Evolutionary conservation across 106 monocot species (phyloP).

Genomic region (Dendrobium nobile): DNA sequence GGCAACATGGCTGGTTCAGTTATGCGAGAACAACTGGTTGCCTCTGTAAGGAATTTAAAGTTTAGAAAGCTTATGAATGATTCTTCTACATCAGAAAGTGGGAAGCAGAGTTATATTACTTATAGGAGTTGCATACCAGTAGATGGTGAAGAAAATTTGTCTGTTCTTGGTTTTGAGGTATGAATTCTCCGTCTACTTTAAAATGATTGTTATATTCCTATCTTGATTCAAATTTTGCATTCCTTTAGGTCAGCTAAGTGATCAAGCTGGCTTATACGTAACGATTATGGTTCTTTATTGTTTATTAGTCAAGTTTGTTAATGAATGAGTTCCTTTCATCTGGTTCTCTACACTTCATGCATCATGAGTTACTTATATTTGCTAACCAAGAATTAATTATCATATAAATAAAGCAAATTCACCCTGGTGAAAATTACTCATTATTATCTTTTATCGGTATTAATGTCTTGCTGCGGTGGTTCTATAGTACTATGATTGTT

Average conservation of each 20-base stretch:
- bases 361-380: background rate
- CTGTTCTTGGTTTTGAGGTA: slow-evolving; percentile 99
- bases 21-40: slow-evolving; percentile 4
- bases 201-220: background rate
- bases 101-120: slow-evolving; percentile 57
- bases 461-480: too few relatives aligned
- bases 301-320: background rate
- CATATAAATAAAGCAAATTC: background rate
- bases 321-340: background rate
- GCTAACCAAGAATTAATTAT: background rate
- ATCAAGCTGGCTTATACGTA: background rate
- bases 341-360: background rate
- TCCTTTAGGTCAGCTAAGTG: background rate
- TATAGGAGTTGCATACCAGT: slow-evolving; percentile 84
- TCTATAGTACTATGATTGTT: too few relatives aligned
- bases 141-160: slow-evolving; percentile 70
- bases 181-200: background rate
- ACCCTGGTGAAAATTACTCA: background rate
- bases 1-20: slow-evolving; percentile 1
- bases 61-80: slow-evolving; percentile 51
- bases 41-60: slow-evolving; percentile 15
- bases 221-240: background rate
- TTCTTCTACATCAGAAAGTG: slow-evolving; percentile 30
- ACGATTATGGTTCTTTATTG: background rate
- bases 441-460: too few relatives aligned